These are phyloP conservation scores for Biancaea sappan DNA, from an alignment of 306 rosid genomes.

Conservation along the genomic window DNA sequence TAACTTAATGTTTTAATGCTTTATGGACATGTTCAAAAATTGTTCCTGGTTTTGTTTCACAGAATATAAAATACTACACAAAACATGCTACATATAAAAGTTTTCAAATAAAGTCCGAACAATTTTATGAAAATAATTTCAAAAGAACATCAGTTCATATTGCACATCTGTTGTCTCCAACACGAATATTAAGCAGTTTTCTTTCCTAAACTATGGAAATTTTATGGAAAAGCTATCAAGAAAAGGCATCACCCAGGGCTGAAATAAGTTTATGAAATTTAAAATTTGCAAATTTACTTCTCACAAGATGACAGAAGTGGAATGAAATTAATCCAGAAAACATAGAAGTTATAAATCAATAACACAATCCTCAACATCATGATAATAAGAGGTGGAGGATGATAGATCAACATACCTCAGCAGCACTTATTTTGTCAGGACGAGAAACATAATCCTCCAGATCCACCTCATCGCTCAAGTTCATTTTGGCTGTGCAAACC, in stretches of 20 bases:
- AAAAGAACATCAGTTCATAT: background rate
- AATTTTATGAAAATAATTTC: background rate
- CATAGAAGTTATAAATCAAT: background rate
- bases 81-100: background rate
- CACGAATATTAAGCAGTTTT: background rate
- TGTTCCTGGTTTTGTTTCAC: background rate
- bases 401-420: constrained; percentile 71
- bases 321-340: background rate
- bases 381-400: background rate
- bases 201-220: background rate
- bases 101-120: background rate
- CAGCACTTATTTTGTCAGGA: constrained; percentile 97
- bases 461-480: constrained; percentile 53
- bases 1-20: no score
- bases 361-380: background rate
- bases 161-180: background rate
- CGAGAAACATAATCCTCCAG: constrained; percentile 96
- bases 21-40: background rate
- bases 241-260: no score
- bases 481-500: background rate
- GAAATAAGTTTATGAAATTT: background rate
- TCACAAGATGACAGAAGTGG: constrained; percentile 3
- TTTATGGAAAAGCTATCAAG: background rate
- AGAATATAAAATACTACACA: no score
- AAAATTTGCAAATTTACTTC: background rate